Conservation (phyloP, 129 eudicot genomes). For the Centrapalus pauciflorus region DNA sequence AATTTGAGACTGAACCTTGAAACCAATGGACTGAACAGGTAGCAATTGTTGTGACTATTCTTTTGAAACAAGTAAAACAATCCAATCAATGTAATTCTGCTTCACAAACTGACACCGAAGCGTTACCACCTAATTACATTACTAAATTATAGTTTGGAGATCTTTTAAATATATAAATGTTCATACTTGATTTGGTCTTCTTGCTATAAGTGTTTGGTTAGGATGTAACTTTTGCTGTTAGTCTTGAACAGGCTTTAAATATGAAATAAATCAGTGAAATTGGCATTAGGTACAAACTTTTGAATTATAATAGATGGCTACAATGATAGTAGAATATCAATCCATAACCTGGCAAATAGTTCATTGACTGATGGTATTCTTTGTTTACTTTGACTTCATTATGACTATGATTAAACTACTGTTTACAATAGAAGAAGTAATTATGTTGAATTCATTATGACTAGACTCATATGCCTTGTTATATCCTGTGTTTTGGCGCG, state of each 20-base stretch:
- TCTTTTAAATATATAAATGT: constrained; percentile 5
- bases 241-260: not conserved
- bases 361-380: not conserved
- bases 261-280: not conserved
- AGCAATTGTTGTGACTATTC: too few species aligned
- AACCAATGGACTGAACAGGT: too few species aligned
- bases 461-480: too few species aligned
- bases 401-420: not conserved
- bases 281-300: not conserved
- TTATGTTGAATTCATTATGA: too few species aligned
- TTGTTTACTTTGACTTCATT: not conserved
- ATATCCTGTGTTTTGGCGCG: too few species aligned
- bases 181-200: not conserved
- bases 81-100: too few species aligned
- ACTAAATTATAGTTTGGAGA: not conserved
- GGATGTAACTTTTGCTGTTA: not conserved
- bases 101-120: too few species aligned
- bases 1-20: too few species aligned
- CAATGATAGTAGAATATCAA: not conserved
- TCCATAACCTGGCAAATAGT: not conserved
- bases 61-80: too few species aligned
- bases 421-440: not conserved
- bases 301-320: not conserved
- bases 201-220: not conserved
- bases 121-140: too few species aligned